Conservation (phyloP, 2,329 filamentous ascomycete genomes). For the Aspergillus brunneoviolaceus region DNA sequence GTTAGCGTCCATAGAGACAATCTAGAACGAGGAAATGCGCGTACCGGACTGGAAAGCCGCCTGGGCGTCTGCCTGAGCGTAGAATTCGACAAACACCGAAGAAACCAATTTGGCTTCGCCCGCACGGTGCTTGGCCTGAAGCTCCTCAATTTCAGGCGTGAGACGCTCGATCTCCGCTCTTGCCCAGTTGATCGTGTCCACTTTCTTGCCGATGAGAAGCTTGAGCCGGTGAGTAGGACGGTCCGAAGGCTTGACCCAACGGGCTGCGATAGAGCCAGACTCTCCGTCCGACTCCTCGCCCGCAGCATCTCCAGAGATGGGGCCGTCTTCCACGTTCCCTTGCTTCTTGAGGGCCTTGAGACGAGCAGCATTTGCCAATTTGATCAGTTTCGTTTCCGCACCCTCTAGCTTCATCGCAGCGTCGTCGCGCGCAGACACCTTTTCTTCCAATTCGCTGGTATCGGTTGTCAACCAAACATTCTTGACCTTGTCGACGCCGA, state of each 20-base stretch:
- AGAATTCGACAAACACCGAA: slow-evolving; percentile 89
- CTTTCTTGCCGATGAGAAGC: slow-evolving; percentile 75
- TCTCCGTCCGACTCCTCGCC: slow-evolving; percentile 61
- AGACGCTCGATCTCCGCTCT: slow-evolving; percentile 74
- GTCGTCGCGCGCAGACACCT: slow-evolving; percentile 78
- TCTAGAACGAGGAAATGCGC: background rate
- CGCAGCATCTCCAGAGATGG: slow-evolving; percentile 38
- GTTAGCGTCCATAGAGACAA: slow-evolving; percentile 3
- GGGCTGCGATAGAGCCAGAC: slow-evolving; percentile 68
- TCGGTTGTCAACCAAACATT: slow-evolving; percentile 82
- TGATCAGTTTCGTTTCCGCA: slow-evolving; percentile 83
- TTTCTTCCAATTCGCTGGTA: slow-evolving; percentile 71
- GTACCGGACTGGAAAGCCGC: slow-evolving; percentile 71
- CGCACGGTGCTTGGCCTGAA: slow-evolving; percentile 65
- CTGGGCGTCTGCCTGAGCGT: slow-evolving; percentile 78
- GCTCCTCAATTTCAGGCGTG: slow-evolving; percentile 67
- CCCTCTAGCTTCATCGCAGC: slow-evolving; percentile 78
- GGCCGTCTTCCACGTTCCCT: slow-evolving; percentile 39
- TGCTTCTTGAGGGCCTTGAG: slow-evolving; percentile 66
- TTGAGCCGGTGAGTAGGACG: slow-evolving; percentile 75
- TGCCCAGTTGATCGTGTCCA: slow-evolving; percentile 91
- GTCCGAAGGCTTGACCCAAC: slow-evolving; percentile 71
- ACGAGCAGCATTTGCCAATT: slow-evolving; percentile 70
- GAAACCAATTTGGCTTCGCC: slow-evolving; percentile 66
- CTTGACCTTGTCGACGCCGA: slow-evolving; percentile 73